These are phyloP conservation scores for Flaveria robusta DNA, from an alignment of 129 eudicot genomes.

Conservation along the genomic window DNA sequence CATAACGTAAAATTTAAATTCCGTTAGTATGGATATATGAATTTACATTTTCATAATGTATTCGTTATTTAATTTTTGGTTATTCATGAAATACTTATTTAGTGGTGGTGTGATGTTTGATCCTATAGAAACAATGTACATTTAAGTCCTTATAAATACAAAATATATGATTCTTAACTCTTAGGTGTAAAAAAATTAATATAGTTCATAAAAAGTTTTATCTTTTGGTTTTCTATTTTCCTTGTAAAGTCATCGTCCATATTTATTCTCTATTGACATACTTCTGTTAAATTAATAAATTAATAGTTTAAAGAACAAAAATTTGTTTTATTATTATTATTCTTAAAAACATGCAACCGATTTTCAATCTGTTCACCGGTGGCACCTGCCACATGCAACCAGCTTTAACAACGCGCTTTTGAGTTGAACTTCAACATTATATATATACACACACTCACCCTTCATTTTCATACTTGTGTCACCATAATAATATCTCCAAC, in stretches of 20 bases:
- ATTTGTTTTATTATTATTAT: not conserved
- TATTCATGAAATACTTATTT: no score
- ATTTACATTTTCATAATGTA: no score
- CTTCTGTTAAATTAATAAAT: not conserved
- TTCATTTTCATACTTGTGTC: slow-evolving; percentile 1
- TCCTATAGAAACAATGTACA: no score
- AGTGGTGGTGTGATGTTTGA: no score
- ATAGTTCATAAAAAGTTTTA: no score
- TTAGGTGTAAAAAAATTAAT: no score
- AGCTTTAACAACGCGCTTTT: slow-evolving; percentile 38
- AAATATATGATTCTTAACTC: no score
- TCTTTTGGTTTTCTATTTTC: not conserved
- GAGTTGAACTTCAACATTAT: slow-evolving; percentile 22
- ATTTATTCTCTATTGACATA: not conserved
- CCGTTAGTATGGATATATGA: no score
- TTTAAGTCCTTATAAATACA: no score
- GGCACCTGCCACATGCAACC: slow-evolving; percentile 30
- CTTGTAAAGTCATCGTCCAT: not conserved
- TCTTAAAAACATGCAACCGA: slow-evolving; percentile 5
- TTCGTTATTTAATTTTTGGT: no score
- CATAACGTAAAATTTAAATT: no score
- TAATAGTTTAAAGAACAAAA: not conserved
- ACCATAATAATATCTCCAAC: not conserved
- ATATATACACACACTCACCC: not conserved
- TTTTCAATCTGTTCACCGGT: slow-evolving; percentile 23